Base-by-base conservation (phyloP, 257 asterid species). In the Solanum chiquidenum region DNA sequence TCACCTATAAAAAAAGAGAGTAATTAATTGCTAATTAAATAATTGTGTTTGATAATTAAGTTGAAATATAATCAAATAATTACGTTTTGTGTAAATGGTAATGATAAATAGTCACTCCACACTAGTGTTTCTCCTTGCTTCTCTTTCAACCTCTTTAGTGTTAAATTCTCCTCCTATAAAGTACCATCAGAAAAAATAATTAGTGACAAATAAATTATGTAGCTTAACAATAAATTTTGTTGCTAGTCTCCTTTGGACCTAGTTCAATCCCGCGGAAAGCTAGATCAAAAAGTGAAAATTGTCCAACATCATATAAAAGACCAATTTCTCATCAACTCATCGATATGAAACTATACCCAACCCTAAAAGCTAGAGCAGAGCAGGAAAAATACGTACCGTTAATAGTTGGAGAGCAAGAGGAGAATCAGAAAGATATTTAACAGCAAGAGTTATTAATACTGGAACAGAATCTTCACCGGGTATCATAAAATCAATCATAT, bases 381-480 rank as follows among this genome's bases (percentile, higher is more conserved):
- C 1, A 14, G 1, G 5, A 42, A 79, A 2, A 33, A 18, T 7
- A 37, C 79, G 16, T 87, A 96, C 99, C 82, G 94, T 93, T 27
- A 96, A 90, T 89, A 92, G 98, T 44, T 92, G 87, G 82, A 94
- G 98, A 25, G 98, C 98, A 62, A 89, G 44, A 16, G 98, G 99
- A 75, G 83, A 94, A 90, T 95, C 98, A 3, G 98, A 96, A 3
- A 96, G 94, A 92, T 93, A 95, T 89, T 95, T 95, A 55, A 96
- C 62, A 1, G 97, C 98, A 89, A 96, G 97, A 88, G 99, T 94
- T 49, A 95, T 91, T 12, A 96, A 95, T n/a, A 94, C 89, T 12
- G 99, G 99, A 8, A 96, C 99, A 4, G 99, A 96, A 91, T 96
- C 99, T 86, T 96, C 98, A 20, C 99, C 99, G 23, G 99, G 99